phyloP scores from a whole-genome alignment of 2,329 filamentous ascomycete species.

The Fusarium stilboides region DNA sequence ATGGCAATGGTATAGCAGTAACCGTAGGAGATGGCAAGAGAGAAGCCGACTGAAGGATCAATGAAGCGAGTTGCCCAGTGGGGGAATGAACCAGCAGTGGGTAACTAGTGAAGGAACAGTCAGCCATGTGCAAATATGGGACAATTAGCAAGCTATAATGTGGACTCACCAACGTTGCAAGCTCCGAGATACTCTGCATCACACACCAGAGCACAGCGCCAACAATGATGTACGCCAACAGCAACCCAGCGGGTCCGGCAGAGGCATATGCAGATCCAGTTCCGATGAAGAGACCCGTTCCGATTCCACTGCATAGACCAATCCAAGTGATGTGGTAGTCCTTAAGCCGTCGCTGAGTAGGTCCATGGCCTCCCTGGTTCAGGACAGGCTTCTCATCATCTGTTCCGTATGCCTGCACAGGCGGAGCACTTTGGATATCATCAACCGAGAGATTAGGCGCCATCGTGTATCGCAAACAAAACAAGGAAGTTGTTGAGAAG shows the following conservation, averaged over 20 bases:
- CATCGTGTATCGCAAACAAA: slow-evolving; percentile 12
- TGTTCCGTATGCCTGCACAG: background rate
- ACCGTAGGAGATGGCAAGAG: slow-evolving; percentile 45
- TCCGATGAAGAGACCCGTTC: slow-evolving; percentile 46
- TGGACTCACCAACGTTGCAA: slow-evolving; percentile 42
- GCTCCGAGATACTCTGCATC: slow-evolving; percentile 48
- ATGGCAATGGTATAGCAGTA: slow-evolving; percentile 48
- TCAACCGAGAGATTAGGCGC: slow-evolving; percentile 15
- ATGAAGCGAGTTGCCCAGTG: slow-evolving; percentile 49
- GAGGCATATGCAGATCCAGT: slow-evolving; percentile 46
- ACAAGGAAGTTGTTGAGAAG: too few relatives aligned
- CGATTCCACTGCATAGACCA: slow-evolving; percentile 45
- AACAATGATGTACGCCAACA: slow-evolving; percentile 43
- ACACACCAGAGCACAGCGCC: slow-evolving; percentile 47
- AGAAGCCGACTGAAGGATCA: slow-evolving; percentile 46
- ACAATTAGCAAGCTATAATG: accelerated
- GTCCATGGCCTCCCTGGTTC: slow-evolving; percentile 42
- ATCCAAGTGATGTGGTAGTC: slow-evolving; percentile 48
- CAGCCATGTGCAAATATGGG: accelerated
- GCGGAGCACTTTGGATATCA: slow-evolving; percentile 25
- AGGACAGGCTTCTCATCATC: slow-evolving; percentile 41
- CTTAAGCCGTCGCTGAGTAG: slow-evolving; percentile 44
- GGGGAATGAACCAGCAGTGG: slow-evolving; percentile 47
- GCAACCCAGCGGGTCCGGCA: slow-evolving; percentile 45
- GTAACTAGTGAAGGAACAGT: slow-evolving; percentile 22